Base-by-base conservation (phyloP, 1,284 basidiomycete genomes). In the Ceratobasidium sp. region DNA sequence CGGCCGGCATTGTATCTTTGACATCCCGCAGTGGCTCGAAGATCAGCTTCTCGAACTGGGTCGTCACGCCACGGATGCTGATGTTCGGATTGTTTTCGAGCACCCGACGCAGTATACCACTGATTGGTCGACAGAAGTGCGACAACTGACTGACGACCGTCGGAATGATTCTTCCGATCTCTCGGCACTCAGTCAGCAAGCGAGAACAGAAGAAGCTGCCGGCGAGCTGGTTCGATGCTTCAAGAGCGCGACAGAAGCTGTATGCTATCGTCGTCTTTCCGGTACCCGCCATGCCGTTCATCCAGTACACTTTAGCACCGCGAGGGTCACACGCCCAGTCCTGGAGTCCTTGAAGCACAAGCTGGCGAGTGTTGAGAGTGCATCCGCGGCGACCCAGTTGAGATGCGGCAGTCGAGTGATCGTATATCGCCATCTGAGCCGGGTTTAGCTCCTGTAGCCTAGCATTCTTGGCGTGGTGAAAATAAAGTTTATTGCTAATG, bases 141-240 rank as follows among this genome's bases (percentile, higher is more conserved):
- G 77, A 70, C 12, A 80, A 67, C 33, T 80, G 77, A 42, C 67
- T 72, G 4, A 71, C 77, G 7, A 80, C 68, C 5, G 79, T 69
- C 5, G 79, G 79, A 4, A 78, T 33, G 7, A 78, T 73, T 9
- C 42, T 51, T 9, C 23, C 3, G 13, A 67, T 55, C 6, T 80
- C 61, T 20, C 77, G 64, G 23, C 77, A 58, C 15, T 51, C 70
- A 0, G 63, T 70, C 9, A 42, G 40, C 40, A 40, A 80, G 0
- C 84, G 81, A 4, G 84, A 83, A 60, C 83, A 85, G 80, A 85
- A 86, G 28, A 67, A 71, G 10, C 81, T 84, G 0, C 84, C 84
- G 2, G 82, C 84, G 3, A 85, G 84, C 6, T 42, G 53, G 10
- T 78, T 51, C 7, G 66, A 13, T 13, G 33, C 40, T 12, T 73